phyloP scores from a whole-genome alignment of 352 stramenopile genomes.

The Sclerospora graminicola region DNA sequence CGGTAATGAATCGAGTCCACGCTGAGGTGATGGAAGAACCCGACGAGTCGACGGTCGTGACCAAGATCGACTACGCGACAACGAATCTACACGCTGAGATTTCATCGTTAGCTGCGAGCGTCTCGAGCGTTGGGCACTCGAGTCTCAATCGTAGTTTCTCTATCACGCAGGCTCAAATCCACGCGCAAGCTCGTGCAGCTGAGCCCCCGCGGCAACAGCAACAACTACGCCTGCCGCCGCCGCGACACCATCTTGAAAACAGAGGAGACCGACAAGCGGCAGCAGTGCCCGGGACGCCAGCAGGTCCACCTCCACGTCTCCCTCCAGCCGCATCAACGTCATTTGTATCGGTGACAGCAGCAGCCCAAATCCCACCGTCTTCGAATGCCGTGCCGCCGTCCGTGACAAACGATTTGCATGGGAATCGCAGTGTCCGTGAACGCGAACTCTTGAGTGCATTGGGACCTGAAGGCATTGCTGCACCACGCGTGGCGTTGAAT shows the following conservation, averaged over 20 bases:
- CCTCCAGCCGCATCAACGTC: slow-evolving; percentile 18
- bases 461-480: slow-evolving; percentile 66
- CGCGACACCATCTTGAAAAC: neutral
- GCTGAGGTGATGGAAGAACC: slow-evolving; percentile 29
- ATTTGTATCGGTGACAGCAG: slow-evolving; percentile 30
- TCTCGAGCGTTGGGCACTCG: slow-evolving; percentile 62
- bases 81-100: slow-evolving; percentile 81
- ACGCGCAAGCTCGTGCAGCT: slow-evolving; percentile 13
- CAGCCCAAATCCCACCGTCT: slow-evolving; percentile 19
- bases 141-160: slow-evolving; percentile 66
- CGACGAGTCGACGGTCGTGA: slow-evolving; percentile 31
- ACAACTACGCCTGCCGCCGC: slow-evolving; percentile 8
- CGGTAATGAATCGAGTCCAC: slow-evolving; percentile 10
- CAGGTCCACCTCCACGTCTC: slow-evolving; percentile 12
- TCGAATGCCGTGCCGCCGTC: slow-evolving; percentile 41
- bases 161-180: slow-evolving; percentile 35
- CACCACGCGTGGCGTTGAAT: slow-evolving; percentile 87
- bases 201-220: slow-evolving; percentile 8
- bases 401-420: slow-evolving; percentile 30
- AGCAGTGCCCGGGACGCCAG: slow-evolving; percentile 10
- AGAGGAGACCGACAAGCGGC: slow-evolving; percentile 4
- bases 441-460: slow-evolving; percentile 66
- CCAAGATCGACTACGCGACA: slow-evolving; percentile 61
- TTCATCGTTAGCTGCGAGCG: slow-evolving; percentile 64
- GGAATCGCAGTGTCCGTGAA: slow-evolving; percentile 78